Conservation (phyloP, 129 eudicot genomes). For the Centaurea solstitialis region DNA sequence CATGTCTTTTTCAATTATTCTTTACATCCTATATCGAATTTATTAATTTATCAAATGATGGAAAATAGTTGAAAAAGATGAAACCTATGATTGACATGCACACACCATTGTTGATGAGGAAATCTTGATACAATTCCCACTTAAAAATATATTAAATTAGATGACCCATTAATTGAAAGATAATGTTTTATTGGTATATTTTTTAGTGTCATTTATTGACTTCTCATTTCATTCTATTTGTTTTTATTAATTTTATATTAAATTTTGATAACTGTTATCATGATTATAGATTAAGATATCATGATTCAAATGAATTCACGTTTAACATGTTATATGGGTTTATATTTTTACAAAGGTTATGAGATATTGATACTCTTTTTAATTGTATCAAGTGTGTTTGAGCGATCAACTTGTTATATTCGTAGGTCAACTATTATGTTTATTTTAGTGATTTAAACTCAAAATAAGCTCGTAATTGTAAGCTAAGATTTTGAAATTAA, state of each 20-base stretch:
- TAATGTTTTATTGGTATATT: constrained; percentile 14
- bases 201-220: constrained; percentile 26
- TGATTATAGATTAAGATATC: background rate
- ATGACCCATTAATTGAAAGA: constrained; percentile 25
- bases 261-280: background rate
- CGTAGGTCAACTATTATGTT: background rate
- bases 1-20: background rate
- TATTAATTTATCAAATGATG: background rate
- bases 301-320: background rate
- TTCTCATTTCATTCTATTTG: background rate
- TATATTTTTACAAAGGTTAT: too few species aligned
- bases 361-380: background rate
- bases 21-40: background rate
- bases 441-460: background rate
- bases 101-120: constrained; percentile 5
- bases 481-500: background rate
- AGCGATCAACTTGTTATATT: background rate
- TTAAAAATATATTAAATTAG: background rate
- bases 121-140: constrained; percentile 25
- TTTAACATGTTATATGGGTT: background rate
- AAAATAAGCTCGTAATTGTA: background rate
- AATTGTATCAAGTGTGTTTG: background rate
- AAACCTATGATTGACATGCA: constrained; percentile 13
- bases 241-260: background rate
- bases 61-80: background rate